Evolutionary conservation across 768 basidiomycete species (phyloP).

Genomic region (Termitomyces sp.): DNA sequence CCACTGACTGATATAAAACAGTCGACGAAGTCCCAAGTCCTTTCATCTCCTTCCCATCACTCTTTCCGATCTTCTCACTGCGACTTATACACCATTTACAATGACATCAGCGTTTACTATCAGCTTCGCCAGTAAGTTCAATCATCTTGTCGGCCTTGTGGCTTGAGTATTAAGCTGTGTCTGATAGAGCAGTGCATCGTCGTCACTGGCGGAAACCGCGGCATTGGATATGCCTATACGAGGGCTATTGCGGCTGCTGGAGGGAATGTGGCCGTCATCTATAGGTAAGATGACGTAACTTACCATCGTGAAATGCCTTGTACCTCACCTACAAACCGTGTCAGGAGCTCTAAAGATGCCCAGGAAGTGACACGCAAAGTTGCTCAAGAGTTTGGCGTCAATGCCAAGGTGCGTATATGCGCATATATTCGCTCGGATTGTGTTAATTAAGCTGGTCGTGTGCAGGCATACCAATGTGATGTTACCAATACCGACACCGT

Average conservation of each 20-base stretch:
- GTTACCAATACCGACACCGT: constrained; percentile 47
- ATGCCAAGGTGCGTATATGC: constrained; percentile 31
- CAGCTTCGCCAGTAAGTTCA: constrained; percentile 22
- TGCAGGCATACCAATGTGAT: constrained; percentile 59
- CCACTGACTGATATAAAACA: neutral
- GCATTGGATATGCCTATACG: constrained; percentile 53
- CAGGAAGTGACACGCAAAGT: constrained; percentile 41
- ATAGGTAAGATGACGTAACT: constrained; percentile 28
- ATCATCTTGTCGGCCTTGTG: neutral
- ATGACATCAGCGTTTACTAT: constrained; percentile 16
- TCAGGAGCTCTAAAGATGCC: constrained; percentile 43
- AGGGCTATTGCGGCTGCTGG: constrained; percentile 49
- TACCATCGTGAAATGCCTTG: neutral
- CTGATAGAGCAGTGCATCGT: constrained; percentile 40
- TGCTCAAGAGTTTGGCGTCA: constrained; percentile 36
- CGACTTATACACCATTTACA: neutral
- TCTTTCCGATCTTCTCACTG: neutral
- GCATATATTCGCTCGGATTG: neutral
- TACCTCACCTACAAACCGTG: neutral
- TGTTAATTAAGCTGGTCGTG: too few relatives aligned
- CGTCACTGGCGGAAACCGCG: constrained; percentile 58
- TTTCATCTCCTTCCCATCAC: neutral
- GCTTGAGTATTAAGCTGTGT: neutral
- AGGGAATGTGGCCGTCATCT: constrained; percentile 57
- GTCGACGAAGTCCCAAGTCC: neutral